These are phyloP conservation scores for Cercospora sojina DNA, from an alignment of 2,329 filamentous ascomycete genomes.

Conservation along the genomic window DNA sequence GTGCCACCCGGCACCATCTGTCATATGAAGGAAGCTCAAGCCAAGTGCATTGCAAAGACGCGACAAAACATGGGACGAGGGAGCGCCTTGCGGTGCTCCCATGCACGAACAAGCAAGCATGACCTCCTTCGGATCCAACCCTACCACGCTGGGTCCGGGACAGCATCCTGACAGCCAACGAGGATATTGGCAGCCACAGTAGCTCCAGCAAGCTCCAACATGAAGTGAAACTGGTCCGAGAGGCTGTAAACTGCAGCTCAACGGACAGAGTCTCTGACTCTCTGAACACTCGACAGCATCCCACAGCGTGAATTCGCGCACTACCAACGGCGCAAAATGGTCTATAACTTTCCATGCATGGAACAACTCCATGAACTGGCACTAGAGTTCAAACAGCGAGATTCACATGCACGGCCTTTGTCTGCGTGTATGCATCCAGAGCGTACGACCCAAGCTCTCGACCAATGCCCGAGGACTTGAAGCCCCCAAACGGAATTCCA, in stretches of 20 bases:
- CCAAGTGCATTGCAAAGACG: neutral
- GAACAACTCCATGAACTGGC: neutral
- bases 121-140: neutral
- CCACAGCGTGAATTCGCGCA: neutral
- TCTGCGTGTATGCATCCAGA: conserved; percentile 14
- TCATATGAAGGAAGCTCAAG: neutral
- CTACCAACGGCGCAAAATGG: neutral
- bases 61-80: neutral
- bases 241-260: neutral
- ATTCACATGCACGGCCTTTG: conserved; percentile 17
- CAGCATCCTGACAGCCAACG: neutral
- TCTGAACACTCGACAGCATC: neutral
- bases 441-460: conserved; percentile 11
- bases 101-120: neutral
- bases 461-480: conserved; percentile 46
- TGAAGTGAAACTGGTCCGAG: neutral
- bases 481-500: conserved; percentile 27
- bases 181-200: neutral
- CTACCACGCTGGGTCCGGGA: neutral
- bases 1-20: neutral
- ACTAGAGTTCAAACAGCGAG: conserved; percentile 34
- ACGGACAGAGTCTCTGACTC: neutral
- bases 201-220: neutral
- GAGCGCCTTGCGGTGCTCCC: neutral
- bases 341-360: neutral